These are phyloP conservation scores for Rasamsonia emersonii DNA, from an alignment of 2,329 filamentous ascomycete species.

Conservation along the genomic window DNA sequence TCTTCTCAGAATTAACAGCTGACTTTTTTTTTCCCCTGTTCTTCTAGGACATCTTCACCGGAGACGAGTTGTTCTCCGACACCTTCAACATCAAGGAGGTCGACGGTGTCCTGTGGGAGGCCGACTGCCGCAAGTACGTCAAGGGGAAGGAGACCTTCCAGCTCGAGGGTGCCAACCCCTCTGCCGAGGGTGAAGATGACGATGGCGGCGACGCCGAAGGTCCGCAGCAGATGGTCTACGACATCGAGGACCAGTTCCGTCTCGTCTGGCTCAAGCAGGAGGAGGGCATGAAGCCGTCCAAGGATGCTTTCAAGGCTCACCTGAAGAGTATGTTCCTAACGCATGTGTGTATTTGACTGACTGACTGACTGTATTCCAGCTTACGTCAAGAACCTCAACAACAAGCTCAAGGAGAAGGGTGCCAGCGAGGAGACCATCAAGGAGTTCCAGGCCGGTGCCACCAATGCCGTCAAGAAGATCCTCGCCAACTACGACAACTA, in stretches of 20 bases:
- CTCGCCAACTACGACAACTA: slow-evolving; percentile 92
- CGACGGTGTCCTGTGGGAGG: slow-evolving; percentile 76
- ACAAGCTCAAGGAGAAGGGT: slow-evolving; percentile 54
- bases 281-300: slow-evolving; percentile 48
- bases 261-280: slow-evolving; percentile 52
- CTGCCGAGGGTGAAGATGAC: slow-evolving; percentile 72
- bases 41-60: slow-evolving; percentile 72
- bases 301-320: slow-evolving; percentile 75
- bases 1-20: too few species aligned
- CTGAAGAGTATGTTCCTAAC: slow-evolving; percentile 62
- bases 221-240: slow-evolving; percentile 61
- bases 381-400: slow-evolving; percentile 89
- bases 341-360: background rate
- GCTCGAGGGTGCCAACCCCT: slow-evolving; percentile 79
- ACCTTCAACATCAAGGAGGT: slow-evolving; percentile 76
- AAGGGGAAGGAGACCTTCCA: slow-evolving; percentile 57
- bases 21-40: background rate
- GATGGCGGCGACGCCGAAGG: slow-evolving; percentile 63
- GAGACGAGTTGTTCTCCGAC: slow-evolving; percentile 95
- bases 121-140: slow-evolving; percentile 84
- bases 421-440: slow-evolving; percentile 59
- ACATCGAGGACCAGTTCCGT: slow-evolving; percentile 89
- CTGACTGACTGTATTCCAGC: slow-evolving; percentile 39
- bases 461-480: slow-evolving; percentile 69
- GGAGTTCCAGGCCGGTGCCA: slow-evolving; percentile 70